Conservation (phyloP, 371 early-diverging fungal species). For the Edhazardia aedis region DNA sequence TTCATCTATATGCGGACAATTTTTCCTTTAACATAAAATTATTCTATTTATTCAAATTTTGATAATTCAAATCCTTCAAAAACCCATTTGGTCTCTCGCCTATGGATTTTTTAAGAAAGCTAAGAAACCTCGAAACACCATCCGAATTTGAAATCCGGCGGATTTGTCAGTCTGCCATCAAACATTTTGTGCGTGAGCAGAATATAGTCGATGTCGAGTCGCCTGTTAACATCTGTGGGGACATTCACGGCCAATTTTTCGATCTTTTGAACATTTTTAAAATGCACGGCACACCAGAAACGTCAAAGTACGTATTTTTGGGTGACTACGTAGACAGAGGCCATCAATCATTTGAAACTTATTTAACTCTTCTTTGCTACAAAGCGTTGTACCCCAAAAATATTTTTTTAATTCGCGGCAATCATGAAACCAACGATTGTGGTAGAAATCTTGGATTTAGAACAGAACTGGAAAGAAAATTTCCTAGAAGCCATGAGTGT, state of each 20-base stretch:
- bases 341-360: constrained; percentile 26
- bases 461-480: constrained; percentile 28
- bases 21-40: no score
- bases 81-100: no score
- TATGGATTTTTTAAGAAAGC: no score
- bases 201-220: constrained; percentile 64
- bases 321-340: constrained; percentile 44
- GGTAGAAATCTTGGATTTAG: constrained; percentile 28
- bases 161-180: no score
- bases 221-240: constrained; percentile 63
- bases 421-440: constrained; percentile 33
- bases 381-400: constrained; percentile 25
- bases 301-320: constrained; percentile 36
- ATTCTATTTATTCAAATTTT: no score
- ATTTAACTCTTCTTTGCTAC: constrained; percentile 22
- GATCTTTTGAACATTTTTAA: constrained; percentile 90
- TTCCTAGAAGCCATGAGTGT: constrained; percentile 10
- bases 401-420: constrained; percentile 33
- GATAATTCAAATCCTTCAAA: no score
- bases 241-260: constrained; percentile 91
- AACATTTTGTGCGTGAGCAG: no score
- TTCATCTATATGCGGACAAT: no score
- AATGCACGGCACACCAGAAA: constrained; percentile 68
- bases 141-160: no score
- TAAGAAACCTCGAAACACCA: no score